Percentiles rank a stretch among this genome's conserved stretches.
These are phyloP conservation scores for Pleurotus giganteus DNA, from an alignment of 768 basidiomycete genomes.

Conservation along the genomic window DNA sequence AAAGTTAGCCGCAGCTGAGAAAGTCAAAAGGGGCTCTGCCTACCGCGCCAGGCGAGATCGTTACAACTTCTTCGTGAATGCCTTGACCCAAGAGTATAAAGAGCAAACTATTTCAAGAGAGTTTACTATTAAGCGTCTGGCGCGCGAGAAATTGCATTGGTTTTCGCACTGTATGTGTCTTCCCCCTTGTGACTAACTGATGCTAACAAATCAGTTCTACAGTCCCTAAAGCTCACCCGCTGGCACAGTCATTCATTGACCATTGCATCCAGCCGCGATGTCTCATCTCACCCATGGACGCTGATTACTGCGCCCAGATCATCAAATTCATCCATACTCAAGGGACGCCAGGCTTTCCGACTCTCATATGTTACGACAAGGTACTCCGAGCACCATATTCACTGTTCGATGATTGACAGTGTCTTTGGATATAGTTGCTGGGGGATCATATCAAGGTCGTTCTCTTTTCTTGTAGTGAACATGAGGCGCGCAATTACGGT, in stretches of 20 bases:
- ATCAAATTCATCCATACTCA: constrained; percentile 84
- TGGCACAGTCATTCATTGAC: constrained; percentile 71
- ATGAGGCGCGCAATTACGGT: constrained; percentile 96
- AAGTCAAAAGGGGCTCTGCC: constrained; percentile 56
- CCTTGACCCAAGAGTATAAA: constrained; percentile 68
- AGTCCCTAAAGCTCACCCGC: constrained; percentile 46
- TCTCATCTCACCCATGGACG: constrained; percentile 94
- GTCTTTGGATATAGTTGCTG: constrained; percentile 58
- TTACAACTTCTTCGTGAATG: constrained; percentile 56
- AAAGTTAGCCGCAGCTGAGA: constrained; percentile 55
- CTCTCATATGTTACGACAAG: constrained; percentile 81
- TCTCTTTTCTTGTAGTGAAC: constrained; percentile 92
- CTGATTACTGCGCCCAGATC: constrained; percentile 90
- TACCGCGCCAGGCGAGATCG: constrained; percentile 67
- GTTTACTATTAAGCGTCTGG: constrained; percentile 74
- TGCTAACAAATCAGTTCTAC: constrained; percentile 11
- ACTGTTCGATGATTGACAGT: not conserved
- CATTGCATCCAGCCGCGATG: constrained; percentile 92
- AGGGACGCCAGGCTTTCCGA: constrained; percentile 89
- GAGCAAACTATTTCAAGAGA: constrained; percentile 70
- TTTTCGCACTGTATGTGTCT: constrained; percentile 57
- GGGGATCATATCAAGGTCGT: constrained; percentile 81
- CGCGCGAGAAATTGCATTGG: constrained; percentile 81
- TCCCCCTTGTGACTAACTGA: not conserved
- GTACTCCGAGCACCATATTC: constrained; percentile 33